These are phyloP conservation scores for Hemileccinum rubropunctum DNA, from an alignment of 768 basidiomycete genomes.

Conservation along the genomic window DNA sequence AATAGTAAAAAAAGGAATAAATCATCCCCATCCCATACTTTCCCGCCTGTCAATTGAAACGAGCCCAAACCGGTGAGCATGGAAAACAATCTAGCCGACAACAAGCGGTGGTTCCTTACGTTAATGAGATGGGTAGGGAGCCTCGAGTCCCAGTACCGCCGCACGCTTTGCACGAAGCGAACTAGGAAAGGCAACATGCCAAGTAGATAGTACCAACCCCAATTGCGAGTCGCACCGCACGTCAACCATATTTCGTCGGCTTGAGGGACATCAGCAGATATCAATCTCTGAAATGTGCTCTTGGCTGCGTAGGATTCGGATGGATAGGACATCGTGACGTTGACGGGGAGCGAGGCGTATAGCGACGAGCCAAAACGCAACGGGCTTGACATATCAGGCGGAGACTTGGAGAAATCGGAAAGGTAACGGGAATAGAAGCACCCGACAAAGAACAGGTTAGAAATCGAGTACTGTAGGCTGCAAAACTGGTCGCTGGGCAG, in stretches of 20 bases:
- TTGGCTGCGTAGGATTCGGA: not conserved
- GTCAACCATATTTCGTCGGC: slow-evolving; percentile 47
- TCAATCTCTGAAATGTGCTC: not conserved
- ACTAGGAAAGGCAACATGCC: slow-evolving; percentile 64
- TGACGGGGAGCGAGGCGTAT: not conserved
- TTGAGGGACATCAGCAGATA: slow-evolving; percentile 11
- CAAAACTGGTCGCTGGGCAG: slow-evolving; percentile 70
- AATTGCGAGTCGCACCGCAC: slow-evolving; percentile 42
- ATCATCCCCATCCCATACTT: slow-evolving; percentile 75
- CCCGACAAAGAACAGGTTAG: slow-evolving; percentile 65
- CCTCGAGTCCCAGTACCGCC: slow-evolving; percentile 79
- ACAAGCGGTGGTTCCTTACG: slow-evolving; percentile 35
- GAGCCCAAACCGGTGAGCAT: not conserved
- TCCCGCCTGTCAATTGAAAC: slow-evolving; percentile 56
- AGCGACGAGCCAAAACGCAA: no score
- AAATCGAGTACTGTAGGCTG: slow-evolving; percentile 70
- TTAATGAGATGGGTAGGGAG: slow-evolving; percentile 81
- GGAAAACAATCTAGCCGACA: not conserved
- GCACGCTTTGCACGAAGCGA: slow-evolving; percentile 83
- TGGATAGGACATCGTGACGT: not conserved
- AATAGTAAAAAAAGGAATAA: slow-evolving; percentile 62
- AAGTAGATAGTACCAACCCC: slow-evolving; percentile 61
- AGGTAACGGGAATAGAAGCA: slow-evolving; percentile 58
- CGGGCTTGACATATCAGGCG: no score
- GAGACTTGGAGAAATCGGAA: not conserved